Evolutionary conservation across 2,329 filamentous ascomycete species (phyloP), one percentile per base, ranked within the genome.

Genomic region (Fusarium tjaetaba): DNA sequence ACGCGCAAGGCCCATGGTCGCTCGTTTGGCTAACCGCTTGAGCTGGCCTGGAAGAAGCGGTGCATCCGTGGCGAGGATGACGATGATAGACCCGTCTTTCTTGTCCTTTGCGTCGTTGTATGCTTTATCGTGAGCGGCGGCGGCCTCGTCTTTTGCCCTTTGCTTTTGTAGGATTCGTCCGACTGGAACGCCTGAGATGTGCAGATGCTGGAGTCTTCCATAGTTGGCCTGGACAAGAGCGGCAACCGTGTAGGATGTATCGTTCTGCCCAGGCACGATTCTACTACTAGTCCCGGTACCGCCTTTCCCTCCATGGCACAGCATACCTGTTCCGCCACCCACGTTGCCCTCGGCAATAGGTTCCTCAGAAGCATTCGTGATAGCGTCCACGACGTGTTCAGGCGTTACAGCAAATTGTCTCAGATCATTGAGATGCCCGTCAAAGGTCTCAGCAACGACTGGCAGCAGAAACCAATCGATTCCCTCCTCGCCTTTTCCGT

Each of bases 151-250:
- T 9, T n/a, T 51, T 32, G 22, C 46, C 6, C 16, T 51, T 24
- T 5, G 14, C 22, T 24, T 24, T 32, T 51, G 46, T 2, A 51
- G 22, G 15, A 51, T 51, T 1, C 46, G 46, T 24, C 46, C 46
- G 3, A 51, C 28, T 0, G 46, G 46, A 0, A 51, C 28, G 28
- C 46, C 46, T 10, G 46, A 24, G 5, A 51, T 51, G 28, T 24
- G 46, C 15, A 51, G 22, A 24, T 51, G 46, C 15, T 51, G 46
- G 1, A 32, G 46, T 24, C 28, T 32, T 2, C 46, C 46, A 2
- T 51, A 51, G 15, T 51, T 51, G 15, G 28, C 46, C 46, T 51
- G 46, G 15, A 51, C 46, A 18, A 51, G 46, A 7, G 46, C 46
- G 2, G 46, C 46, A 18, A 51, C 46, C 1, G 46, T 51, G 11